Percentiles rank a stretch among this genome's conserved stretches.
Conservation (phyloP, 1,139 yeast genomes). For the Yamadazyma atlantica region DNA sequence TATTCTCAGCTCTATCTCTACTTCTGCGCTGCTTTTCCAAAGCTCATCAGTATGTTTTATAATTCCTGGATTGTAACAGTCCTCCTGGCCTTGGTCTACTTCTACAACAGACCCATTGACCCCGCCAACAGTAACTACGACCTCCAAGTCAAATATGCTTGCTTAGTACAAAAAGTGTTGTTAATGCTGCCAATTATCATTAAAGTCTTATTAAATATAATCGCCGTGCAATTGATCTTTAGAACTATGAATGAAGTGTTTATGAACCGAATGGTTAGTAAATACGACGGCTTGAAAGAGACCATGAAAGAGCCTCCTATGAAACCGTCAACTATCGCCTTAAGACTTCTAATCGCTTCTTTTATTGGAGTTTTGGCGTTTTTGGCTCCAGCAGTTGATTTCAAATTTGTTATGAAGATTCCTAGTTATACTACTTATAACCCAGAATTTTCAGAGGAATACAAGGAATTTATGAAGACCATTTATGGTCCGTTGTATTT, state of each 20-base stretch:
- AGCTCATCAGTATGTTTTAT: neutral
- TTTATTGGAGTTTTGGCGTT: neutral
- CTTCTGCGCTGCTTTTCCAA: no score
- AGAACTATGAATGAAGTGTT: neutral
- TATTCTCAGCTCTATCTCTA: no score
- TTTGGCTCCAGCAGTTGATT: conserved; percentile 1
- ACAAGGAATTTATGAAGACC: neutral
- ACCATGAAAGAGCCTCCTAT: neutral
- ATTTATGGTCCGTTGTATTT: neutral
- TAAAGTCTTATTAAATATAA: neutral
- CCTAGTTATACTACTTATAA: neutral
- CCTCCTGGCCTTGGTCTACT: conserved; percentile 2
- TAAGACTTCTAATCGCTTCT: neutral
- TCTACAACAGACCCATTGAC: conserved; percentile 2
- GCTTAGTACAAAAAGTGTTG: neutral
- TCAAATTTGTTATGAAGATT: neutral
- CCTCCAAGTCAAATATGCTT: conserved; percentile 1
- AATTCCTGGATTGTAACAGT: neutral
- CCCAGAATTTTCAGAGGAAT: neutral
- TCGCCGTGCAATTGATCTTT: neutral
- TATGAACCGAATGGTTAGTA: neutral
- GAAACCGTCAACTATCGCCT: neutral
- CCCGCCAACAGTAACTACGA: neutral
- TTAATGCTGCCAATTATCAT: neutral
- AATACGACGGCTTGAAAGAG: neutral